Base-by-base conservation (phyloP, 768 basidiomycete genomes). In the Crucibulum laeve region DNA sequence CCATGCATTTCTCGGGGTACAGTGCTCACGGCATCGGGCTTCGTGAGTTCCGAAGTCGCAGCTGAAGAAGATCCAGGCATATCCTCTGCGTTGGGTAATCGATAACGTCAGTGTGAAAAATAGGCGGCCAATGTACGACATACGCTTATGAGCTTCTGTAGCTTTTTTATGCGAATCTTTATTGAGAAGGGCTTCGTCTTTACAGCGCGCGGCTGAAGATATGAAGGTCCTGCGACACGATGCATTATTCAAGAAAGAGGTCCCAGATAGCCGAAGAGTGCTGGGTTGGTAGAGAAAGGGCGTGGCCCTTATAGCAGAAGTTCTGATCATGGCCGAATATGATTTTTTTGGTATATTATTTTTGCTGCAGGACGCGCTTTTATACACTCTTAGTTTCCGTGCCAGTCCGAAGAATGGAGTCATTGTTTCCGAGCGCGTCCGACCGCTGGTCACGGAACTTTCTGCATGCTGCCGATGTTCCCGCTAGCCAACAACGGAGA, bases 1-100 rank as follows among this genome's bases (percentile, higher is more conserved):
- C 88, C 88, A 30, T 69, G 73, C 39, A 80, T 60, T 57, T 71
- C 73, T 2, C 70, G 66, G 2, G 80, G 79, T 11, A 79, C 64
- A 4, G 80, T 78, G 58, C 71, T 76, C 44, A 72, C 70, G 1
- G 73, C 74, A 55, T 68, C 73, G 21, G 60, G 61, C 45, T 65
- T 64, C 4, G 70, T 70, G 50, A 77, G 57, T 34, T 46, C 38
- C 11, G 58, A 54, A 22, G 50, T 40, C 17, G 40, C 34, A 26
- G 46, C 43, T 23, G 53, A 45, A 6, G 58, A 46, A 26, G 52
- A 49, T 7, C 28, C 28, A 7, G 28, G 28, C 28, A 30, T 30
- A 30, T 30, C 28, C 28, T 30, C 28, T 30, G 28, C 7, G n/a
- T 30, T 7, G n/a, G 7, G 28, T n/a, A 30, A n/a, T n/a, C n/a